Conservation (phyloP, 2,329 filamentous ascomycete species). For the Thielaviopsis ethacetica region DNA sequence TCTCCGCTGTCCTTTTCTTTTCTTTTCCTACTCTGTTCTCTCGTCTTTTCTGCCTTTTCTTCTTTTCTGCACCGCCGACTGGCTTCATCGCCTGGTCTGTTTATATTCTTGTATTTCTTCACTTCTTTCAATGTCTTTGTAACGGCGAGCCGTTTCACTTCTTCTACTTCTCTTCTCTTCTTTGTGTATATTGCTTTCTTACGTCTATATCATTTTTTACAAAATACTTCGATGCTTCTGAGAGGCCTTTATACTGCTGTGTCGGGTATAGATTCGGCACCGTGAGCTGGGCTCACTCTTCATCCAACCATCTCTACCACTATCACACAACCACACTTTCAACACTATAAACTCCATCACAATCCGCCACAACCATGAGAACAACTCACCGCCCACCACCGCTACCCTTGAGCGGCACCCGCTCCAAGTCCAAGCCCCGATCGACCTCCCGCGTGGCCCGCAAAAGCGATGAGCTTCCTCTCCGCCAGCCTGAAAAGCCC, state of each 20-base stretch:
- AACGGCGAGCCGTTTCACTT: too few species aligned
- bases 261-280: neutral
- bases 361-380: neutral
- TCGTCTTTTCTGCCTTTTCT: neutral
- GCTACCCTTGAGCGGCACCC: neutral
- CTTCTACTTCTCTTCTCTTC: too few species aligned
- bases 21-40: neutral
- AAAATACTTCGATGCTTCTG: neutral
- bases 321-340: neutral
- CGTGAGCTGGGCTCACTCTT: constrained; percentile 4
- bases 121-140: too few species aligned
- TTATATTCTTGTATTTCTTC: too few species aligned
- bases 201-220: too few species aligned
- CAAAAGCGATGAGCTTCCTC: neutral
- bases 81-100: too few species aligned
- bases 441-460: neutral
- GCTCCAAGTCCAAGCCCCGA: neutral
- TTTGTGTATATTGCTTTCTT: neutral
- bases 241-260: neutral
- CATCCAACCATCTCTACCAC: neutral
- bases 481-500: neutral
- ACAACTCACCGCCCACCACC: constrained; percentile 3
- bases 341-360: neutral
- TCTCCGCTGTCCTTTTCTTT: neutral
- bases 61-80: neutral